A percentile compares a stretch with the other conserved stretches of the same genome.
Evolutionary conservation across 176 grass and related monocot species (phyloP).

Genomic region (sorghum (Sorghum bicolor)): DNA sequence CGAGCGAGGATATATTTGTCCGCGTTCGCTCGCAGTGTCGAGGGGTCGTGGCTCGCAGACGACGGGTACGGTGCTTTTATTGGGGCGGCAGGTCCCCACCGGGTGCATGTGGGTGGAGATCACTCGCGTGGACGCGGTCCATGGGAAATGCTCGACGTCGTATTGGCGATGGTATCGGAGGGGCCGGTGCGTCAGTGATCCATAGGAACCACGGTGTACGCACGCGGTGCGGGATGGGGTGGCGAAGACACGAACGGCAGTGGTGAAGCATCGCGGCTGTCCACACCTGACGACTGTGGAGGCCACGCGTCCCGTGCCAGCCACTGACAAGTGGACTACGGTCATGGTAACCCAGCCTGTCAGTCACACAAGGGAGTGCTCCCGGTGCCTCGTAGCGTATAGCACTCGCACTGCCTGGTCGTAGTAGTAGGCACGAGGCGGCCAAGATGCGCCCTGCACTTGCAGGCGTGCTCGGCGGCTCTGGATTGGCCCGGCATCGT

Average conservation of each 20-base stretch:
- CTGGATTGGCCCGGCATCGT: neutral
- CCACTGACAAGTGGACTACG: neutral
- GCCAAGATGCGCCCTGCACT: constrained; percentile 16
- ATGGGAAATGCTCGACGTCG: neutral
- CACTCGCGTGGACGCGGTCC: fast-evolving
- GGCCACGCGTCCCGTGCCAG: neutral
- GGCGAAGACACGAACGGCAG: neutral
- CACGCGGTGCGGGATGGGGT: neutral
- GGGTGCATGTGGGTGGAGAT: neutral
- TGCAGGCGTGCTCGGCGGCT: neutral
- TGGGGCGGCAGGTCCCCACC: neutral
- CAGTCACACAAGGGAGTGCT: fast-evolving
- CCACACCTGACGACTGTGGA: constrained; percentile 23
- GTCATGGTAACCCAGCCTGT: fast-evolving
- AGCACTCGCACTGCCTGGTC: neutral
- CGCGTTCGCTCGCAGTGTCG: constrained; percentile 14
- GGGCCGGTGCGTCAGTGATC: fast-evolving
- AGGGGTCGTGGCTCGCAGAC: neutral
- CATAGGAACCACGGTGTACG: fast-evolving
- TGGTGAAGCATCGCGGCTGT: neutral
- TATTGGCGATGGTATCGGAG: neutral
- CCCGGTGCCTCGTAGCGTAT: neutral
- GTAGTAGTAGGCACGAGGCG: neutral
- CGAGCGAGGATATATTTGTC: constrained; percentile 16
- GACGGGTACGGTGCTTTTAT: constrained; percentile 32